These are phyloP conservation scores for Gentiana macrophylla DNA, from an alignment of 257 asterid genomes.

Conservation along the genomic window DNA sequence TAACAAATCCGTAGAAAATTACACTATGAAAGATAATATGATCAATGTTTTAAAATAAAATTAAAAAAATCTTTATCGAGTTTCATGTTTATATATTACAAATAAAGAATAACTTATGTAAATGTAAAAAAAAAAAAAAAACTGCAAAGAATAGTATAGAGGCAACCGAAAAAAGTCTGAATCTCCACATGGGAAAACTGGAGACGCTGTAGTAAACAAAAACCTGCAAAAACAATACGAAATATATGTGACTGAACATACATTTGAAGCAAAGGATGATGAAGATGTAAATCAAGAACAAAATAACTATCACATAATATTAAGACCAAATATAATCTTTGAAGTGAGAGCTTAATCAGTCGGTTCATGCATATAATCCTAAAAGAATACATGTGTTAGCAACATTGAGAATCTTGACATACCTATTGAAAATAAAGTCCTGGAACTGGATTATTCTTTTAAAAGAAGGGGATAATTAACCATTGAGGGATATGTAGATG, in stretches of 20 bases:
- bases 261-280: not conserved
- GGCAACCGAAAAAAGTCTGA: not conserved
- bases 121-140: not conserved
- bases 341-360: not conserved
- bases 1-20: too few species aligned
- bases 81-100: not conserved
- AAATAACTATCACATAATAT: not conserved
- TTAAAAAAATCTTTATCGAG: not conserved
- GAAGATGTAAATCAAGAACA: too few species aligned
- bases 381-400: too few species aligned
- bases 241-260: not conserved
- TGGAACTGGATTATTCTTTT: not conserved
- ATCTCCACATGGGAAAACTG: constrained; percentile 7
- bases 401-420: not conserved
- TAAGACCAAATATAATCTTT: not conserved
- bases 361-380: not conserved
- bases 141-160: not conserved
- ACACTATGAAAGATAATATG: too few species aligned
- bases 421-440: not conserved
- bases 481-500: too few species aligned
- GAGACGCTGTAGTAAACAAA: not conserved
- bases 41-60: too few species aligned
- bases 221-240: constrained; percentile 2
- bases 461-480: too few species aligned
- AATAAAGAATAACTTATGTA: constrained; percentile 3